Percentiles rank a stretch among this genome's conserved stretches.
Evolutionary conservation across 176 grass and related monocot genomes (phyloP).

Genomic region (Oryza nivara): DNA sequence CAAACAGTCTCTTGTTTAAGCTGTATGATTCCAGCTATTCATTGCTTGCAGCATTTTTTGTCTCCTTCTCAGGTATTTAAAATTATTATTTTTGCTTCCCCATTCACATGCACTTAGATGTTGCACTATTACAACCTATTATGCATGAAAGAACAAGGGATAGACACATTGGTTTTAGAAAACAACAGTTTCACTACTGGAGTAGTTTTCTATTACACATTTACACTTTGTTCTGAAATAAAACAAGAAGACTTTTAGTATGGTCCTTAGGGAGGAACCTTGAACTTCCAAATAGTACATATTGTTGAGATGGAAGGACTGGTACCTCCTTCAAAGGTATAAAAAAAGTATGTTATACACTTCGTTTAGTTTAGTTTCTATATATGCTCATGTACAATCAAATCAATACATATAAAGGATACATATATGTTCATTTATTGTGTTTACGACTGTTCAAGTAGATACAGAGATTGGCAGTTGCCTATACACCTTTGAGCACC

Average conservation of each 20-base stretch:
- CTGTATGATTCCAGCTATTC: no score
- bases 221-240: background rate
- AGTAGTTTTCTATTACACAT: background rate
- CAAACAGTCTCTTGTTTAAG: no score
- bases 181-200: background rate
- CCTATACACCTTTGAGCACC: background rate
- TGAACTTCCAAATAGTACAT: background rate
- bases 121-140: no score
- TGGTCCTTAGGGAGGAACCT: no score
- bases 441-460: constrained; percentile 16
- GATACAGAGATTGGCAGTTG: background rate
- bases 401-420: background rate
- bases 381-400: background rate
- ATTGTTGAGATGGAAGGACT: no score
- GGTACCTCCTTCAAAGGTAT: background rate
- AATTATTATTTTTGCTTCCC: no score
- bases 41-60: no score
- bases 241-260: background rate
- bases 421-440: background rate
- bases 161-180: background rate
- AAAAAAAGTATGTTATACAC: background rate
- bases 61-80: no score
- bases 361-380: background rate
- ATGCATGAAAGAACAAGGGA: no score
- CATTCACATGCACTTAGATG: no score